Evolutionary conservation across 2,329 filamentous ascomycete genomes (phyloP).

Genomic region (Sarocladium strictum): DNA sequence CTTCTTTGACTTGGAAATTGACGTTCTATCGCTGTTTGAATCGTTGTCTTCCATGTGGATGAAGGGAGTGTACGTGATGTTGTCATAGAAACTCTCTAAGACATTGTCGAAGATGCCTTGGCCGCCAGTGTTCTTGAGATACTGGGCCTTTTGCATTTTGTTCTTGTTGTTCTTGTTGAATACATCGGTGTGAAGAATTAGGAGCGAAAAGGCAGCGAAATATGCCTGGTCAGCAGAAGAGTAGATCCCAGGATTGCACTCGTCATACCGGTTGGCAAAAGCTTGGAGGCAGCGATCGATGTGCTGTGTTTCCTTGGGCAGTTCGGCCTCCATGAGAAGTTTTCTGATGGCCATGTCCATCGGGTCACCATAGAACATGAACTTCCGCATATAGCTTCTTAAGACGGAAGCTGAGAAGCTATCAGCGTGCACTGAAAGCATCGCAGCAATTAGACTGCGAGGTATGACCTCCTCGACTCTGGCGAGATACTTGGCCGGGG

Average conservation of each 20-base stretch:
- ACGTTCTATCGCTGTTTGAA: conserved; percentile 66
- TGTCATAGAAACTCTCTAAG: conserved; percentile 95
- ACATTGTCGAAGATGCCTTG: conserved; percentile 94
- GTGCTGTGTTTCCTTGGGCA: conserved; percentile 96
- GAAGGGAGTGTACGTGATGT: conserved; percentile 96
- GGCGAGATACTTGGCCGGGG: conserved; percentile 80
- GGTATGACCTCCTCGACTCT: conserved; percentile 76
- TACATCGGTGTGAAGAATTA: conserved; percentile 96
- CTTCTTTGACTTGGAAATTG: conserved; percentile 66
- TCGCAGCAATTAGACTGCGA: conserved; percentile 75
- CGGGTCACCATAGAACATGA: conserved; percentile 92
- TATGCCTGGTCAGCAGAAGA: conserved; percentile 90
- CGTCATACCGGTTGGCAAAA: conserved; percentile 94
- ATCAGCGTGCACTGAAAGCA: conserved; percentile 81
- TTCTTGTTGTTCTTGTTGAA: conserved; percentile 99
- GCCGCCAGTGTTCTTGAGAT: conserved; percentile 87
- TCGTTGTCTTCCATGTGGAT: conserved; percentile 96
- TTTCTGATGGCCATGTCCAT: conserved; percentile 98
- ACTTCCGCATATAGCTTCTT: conserved; percentile 91
- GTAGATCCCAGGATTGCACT: conserved; percentile 97
- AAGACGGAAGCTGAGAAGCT: conserved; percentile 77
- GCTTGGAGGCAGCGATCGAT: conserved; percentile 92
- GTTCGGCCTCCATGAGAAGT: conserved; percentile 89
- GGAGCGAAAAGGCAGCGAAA: conserved; percentile 92
- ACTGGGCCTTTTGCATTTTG: conserved; percentile 96